phyloP scores from a whole-genome alignment of 202 grass and related monocot genomes.

The Zoysia matrella region DNA sequence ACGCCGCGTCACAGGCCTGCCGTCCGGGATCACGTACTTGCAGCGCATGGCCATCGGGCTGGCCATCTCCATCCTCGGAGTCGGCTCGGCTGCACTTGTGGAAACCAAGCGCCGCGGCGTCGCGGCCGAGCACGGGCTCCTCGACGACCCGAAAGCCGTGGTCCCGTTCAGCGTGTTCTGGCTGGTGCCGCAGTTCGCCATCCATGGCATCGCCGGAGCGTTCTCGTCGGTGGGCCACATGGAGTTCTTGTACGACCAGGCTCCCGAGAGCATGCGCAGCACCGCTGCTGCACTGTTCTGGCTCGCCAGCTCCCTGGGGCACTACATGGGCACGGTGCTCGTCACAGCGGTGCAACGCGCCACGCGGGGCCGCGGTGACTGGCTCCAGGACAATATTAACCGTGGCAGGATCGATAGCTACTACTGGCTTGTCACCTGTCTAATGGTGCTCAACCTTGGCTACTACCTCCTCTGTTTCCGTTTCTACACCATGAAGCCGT shows the following conservation, averaged over 20 bases:
- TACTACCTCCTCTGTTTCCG: constrained; percentile 50
- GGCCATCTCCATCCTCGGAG: constrained; percentile 39
- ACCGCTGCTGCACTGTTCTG: constrained; percentile 60
- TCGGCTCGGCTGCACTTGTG: constrained; percentile 49
- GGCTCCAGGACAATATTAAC: constrained; percentile 74
- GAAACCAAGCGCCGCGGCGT: constrained; percentile 48
- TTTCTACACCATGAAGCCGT: constrained; percentile 56
- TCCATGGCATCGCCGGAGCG: constrained; percentile 53
- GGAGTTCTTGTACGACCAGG: constrained; percentile 71
- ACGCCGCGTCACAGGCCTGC: constrained; percentile 41
- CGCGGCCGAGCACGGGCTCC: constrained; percentile 35
- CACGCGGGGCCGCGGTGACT: constrained; percentile 48
- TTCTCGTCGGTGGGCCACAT: constrained; percentile 57
- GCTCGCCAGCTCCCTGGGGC: constrained; percentile 54
- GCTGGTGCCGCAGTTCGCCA: constrained; percentile 64
- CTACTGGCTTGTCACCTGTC: constrained; percentile 58
- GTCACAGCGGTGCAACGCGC: constrained; percentile 53
- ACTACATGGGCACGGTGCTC: constrained; percentile 52
- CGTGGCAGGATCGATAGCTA: constrained; percentile 56
- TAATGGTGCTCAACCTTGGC: constrained; percentile 55
- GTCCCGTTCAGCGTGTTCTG: constrained; percentile 59
- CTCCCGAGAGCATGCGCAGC: constrained; percentile 79
- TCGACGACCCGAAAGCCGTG: constrained; percentile 19
- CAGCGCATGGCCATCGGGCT: constrained; percentile 65
- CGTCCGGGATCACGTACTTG: constrained; percentile 60